Base-by-base conservation (phyloP, 805 yeast genomes). In the Saccharomycopsis sp. region DNA sequence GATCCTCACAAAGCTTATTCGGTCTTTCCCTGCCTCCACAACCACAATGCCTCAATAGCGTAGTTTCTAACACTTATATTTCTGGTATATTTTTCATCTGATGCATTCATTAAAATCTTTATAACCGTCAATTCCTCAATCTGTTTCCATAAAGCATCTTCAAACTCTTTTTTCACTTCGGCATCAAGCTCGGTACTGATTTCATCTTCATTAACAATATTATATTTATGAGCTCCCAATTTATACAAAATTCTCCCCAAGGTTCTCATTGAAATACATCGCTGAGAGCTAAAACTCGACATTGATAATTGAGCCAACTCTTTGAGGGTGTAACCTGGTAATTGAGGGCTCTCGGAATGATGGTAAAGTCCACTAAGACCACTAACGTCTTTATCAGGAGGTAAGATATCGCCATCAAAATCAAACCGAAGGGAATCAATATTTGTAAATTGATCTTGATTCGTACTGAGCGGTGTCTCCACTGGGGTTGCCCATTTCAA, bases 401-500 rank as follows among this genome's bases (percentile, higher is more conserved):
- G 68, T 3, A 93, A 68, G 48, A 93, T 60, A 53, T 85, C 70
- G 8, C 97, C 98, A 41, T 77, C 69, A 62, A 93, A 88, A 57
- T 90, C 97, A 58, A 93, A 93, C 51, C 99, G 67, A 58, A 90
- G 66, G 42, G 84, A 87, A 3, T 81, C 61, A 2, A 37, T 27
- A 5, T 40, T 37, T 24, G 45, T 28, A 3, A 83, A 74, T 40
- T 80, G 53, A 0, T 63, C 53, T 8, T 55, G 38, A 9, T 52
- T 56, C 0, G 52, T 44, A 0, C 65, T 63, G 20, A 64, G 61
- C 9, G 61, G 50, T 1, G 74, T 70, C 21, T 74, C 67, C 1
- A 81, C 74, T 2, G 85, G 79, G 46, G 81, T 74, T 96, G 89
- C 89, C 99, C 99, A 93, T 48, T 88, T 84, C 45, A 93, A 61